Evolutionary conservation across 2,329 filamentous ascomycete species (phyloP).

Genomic region (Phyllosticta paracitricarpa): DNA sequence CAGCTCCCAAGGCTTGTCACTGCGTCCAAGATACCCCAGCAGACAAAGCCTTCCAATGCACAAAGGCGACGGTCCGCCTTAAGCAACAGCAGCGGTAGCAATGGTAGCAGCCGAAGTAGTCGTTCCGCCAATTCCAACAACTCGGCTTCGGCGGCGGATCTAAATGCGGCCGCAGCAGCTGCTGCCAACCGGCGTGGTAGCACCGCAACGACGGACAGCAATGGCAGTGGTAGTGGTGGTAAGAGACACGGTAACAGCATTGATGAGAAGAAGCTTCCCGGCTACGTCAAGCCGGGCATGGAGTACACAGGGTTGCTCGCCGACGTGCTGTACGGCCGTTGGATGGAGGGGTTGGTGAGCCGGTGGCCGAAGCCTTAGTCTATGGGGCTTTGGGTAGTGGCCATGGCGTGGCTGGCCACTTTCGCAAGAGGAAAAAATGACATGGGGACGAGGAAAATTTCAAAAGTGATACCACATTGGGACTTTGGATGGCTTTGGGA

Average conservation of each 20-base stretch:
- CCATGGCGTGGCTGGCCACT: no score
- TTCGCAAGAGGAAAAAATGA: background rate
- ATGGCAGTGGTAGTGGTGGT: background rate
- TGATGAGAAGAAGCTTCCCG: conserved; percentile 46
- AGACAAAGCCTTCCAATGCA: conserved; percentile 61
- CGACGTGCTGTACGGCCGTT: conserved; percentile 82
- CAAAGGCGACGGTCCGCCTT: conserved; percentile 45
- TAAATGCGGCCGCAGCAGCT: background rate
- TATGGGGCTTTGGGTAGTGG: background rate
- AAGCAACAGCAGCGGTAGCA: conserved; percentile 12
- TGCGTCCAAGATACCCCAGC: background rate
- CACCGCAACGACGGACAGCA: background rate
- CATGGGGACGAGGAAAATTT: background rate
- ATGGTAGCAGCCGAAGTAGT: background rate
- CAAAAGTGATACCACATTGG: background rate
- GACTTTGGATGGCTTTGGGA: background rate
- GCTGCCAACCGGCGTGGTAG: background rate
- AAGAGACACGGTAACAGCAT: conserved; percentile 25
- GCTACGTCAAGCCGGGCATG: conserved; percentile 60
- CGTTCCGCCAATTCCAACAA: conserved; percentile 25
- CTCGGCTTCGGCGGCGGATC: background rate
- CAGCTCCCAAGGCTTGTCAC: background rate
- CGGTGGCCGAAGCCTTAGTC: conserved; percentile 28
- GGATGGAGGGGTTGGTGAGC: conserved; percentile 68
- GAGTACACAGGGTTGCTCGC: conserved; percentile 84